Evolutionary conservation across 148 eudicot genomes (phyloP), one percentile per base, ranked within the genome.

Genomic region (Persicaria tinctoria): DNA sequence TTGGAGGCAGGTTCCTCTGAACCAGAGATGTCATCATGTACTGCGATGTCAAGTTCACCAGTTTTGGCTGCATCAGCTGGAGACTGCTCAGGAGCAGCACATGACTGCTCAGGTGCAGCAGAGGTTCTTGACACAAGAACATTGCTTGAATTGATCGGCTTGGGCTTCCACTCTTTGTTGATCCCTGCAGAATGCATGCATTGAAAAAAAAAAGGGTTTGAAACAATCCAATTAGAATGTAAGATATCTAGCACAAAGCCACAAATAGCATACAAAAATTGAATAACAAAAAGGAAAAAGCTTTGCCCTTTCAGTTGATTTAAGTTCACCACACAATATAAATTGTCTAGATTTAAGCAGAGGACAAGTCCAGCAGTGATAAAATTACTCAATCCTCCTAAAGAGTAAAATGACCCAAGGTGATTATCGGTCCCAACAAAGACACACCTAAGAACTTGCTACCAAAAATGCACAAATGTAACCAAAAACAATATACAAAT

Each of bases 111-210:
- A 64, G 85, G 18, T 75, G 82, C 77, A 68, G 76, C 77, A 70
- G 76, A 73, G 74, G 82, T 46, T 68, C 80, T 84, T 66, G 84
- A 73, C 70, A 78, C 87, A 66, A 84, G 88, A 80, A 82, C 78
- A 75, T 80, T 44, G 79, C 68, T 82, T 69, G 86, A 44, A 66
- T 69, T 87, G 9, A 81, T 78, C 48, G 91, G 79, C 76, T 90
- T 92, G 20, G 92, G 91, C 80, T 90, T 92, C 97, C 97, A 90
- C 82, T 92, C 97, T 84, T 84, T 92, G 56, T 78, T 80, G 74
- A 87, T 81, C 51, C 87, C 92, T 55, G 82, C 90, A 84, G 81
- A 59, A 51, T 23, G 56, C 46, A 72, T 50, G 59, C 38, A 49
- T 71, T 71, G 10, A 72, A 32, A 20, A 48, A 72, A 23, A 20